Base-by-base conservation (phyloP, 75 land plant genomes). In the Selaginella tamariscina region DNA sequence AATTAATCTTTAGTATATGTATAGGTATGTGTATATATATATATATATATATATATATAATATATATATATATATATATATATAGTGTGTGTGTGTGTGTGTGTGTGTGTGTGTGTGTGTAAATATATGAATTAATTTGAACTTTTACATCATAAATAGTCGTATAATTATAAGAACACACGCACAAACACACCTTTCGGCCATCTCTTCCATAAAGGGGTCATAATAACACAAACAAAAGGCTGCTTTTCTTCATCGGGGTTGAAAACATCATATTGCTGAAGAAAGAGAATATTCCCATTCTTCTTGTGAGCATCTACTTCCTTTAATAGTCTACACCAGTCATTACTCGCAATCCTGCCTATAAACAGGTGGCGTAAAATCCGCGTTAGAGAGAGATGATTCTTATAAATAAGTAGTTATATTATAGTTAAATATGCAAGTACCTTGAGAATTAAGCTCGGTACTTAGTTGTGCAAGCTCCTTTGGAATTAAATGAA, bases 171-270 rank as follows among this genome's bases (percentile, higher is more conserved):
- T n/a, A n/a, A n/a, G n/a, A n/a, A n/a, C n/a, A n/a, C n/a, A n/a
- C n/a, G n/a, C n/a, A 39, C 5, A 39, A 39, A 5, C 5, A 39
- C 11, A 39, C 26, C 62, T 59, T 59, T 59, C 26, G 8, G 62
- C 62, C 62, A 59, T 27, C 8, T 59, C 62, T 23, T 23, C n/a
- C 62, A 59, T 59, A 8, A 59, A 9, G 62, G 26, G 21, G 23
- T 59, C 26, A 23, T 21, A n/a, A 59, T 21, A n/a, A 59, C 62
- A 21, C 21, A 26, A 8, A 59, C 62, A n/a, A 59, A 59, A 5
- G 62, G 62, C 62, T 27, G 23, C 62, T 59, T 59, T 5, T 59
- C 62, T 59, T 59, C 62, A 2, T 8, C 62, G 62, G 26, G 23
- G 21, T 59, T 21, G 21, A 23, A 23, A 23, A 26, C 27, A 8